Conservation (phyloP, 208 protist species). For the Wallacemonas sp. region DNA sequence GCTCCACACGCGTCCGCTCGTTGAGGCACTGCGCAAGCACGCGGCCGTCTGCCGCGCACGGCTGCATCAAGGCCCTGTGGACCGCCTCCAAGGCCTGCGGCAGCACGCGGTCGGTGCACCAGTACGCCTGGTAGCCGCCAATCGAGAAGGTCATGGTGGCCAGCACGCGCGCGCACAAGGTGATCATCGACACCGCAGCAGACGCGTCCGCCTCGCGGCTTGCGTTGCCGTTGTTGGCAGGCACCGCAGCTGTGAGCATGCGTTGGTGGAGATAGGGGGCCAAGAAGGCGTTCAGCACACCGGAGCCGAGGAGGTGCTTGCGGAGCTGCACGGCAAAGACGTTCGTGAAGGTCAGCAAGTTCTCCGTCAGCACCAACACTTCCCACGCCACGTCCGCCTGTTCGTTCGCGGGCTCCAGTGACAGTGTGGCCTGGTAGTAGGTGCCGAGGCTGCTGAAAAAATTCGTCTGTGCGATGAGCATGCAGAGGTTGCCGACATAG, state of each 20-base stretch:
- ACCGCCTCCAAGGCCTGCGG: not conserved
- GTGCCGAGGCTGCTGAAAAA: constrained; percentile 15
- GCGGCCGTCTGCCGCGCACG: not conserved
- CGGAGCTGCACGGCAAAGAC: constrained; percentile 17
- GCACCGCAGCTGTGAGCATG: not conserved
- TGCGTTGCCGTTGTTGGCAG: not conserved
- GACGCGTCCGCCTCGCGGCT: not conserved
- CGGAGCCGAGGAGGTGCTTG: constrained; percentile 13
- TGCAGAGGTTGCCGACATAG: constrained; percentile 31
- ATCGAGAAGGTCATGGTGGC: constrained; percentile 21
- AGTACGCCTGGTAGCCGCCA: constrained; percentile 9
- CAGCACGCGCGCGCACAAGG: constrained; percentile 2
- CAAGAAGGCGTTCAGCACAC: not conserved
- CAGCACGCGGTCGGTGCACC: not conserved
- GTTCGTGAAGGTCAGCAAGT: constrained; percentile 29
- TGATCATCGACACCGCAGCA: not conserved
- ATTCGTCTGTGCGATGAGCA: constrained; percentile 17
- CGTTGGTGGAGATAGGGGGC: constrained; percentile 1
- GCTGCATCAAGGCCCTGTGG: not conserved
- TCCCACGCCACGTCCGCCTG: constrained; percentile 14
- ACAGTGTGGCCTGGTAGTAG: constrained; percentile 11
- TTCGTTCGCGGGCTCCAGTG: not conserved
- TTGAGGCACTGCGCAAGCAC: not conserved
- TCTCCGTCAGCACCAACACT: constrained; percentile 16
- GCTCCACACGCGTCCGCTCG: constrained; percentile 19